Evolutionary conservation across 2,329 filamentous ascomycete species (phyloP), one percentile per base, ranked within the genome.

Genomic region (Penicillium sclerotiorum): DNA sequence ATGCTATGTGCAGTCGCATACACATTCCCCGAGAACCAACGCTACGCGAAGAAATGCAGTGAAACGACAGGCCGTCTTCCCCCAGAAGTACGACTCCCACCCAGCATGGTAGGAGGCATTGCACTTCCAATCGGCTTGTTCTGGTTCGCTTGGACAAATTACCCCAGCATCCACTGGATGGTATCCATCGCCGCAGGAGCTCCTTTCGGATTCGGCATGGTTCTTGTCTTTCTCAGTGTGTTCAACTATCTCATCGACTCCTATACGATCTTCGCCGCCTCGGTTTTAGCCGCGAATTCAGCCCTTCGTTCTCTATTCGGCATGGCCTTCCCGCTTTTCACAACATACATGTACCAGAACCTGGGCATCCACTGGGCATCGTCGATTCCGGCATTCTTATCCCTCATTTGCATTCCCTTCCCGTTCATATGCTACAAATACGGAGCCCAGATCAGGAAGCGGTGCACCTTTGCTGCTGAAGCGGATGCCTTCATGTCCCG

Each of bases 81-180:
- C 8, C 83, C 84, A 0, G 82, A 85, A 67, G 76, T 77, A 20
- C 78, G 77, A 41, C 63, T 82, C 1, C 77, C 79, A 1, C 74
- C 77, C 6, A 72, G 69, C 36, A 77, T 80, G 46, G 53, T 78
- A 3, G 77, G 77, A 13, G 72, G 70, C 45, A 71, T 80, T 20
- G 67, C 70, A 5, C 69, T 85, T 32, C 81, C 83, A 0, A 68
- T 82, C 33, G 77, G 79, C 8, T 70, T 83, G 1, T 82, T 83
- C 65, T 82, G 79, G 80, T 80, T 83, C 45, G 80, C 80, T 0
- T 84, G 81, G 81, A 81, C 80, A 0, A 79, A 80, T 43, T 77
- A 68, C 39, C 72, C 65, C 53, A 64, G 60, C 9, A 63, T 71
- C 43, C 69, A 72, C 57, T 73, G 70, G 70, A 65, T 72, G 51